phyloP scores from a whole-genome alignment of 225 moss, liverwort and hornwort species.

The Takakia lepidozioides region DNA sequence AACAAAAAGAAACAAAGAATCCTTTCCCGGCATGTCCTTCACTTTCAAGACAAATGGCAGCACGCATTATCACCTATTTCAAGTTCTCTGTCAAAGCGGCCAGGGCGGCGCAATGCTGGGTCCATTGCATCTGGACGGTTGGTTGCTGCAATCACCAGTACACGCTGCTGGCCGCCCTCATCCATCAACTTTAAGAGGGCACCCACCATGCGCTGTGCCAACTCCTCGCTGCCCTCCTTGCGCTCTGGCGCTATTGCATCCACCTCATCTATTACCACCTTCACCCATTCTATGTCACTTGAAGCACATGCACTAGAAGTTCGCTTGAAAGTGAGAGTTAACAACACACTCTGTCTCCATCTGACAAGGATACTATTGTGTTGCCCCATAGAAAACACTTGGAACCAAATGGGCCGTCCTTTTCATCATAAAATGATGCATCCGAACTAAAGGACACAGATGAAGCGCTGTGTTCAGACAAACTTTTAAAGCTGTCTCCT shows the following conservation, averaged over 20 bases:
- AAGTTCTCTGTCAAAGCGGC: constrained; percentile 86
- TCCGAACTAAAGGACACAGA: too few relatives aligned
- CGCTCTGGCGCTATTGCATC: constrained; percentile 91
- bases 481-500: too few relatives aligned
- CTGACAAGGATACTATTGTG: too few relatives aligned
- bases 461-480: too few relatives aligned
- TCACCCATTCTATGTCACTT: constrained; percentile 9
- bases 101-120: constrained; percentile 90
- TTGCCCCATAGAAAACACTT: too few relatives aligned
- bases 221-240: constrained; percentile 79
- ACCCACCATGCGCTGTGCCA: constrained; percentile 85
- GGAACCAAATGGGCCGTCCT: too few relatives aligned
- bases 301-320: too few relatives aligned
- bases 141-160: constrained; percentile 82
- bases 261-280: constrained; percentile 97
- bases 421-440: too few relatives aligned
- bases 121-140: constrained; percentile 92
- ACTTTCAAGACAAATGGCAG: not conserved
- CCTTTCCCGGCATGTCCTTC: too few relatives aligned
- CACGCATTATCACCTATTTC: constrained; percentile 60
- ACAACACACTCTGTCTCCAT: too few relatives aligned
- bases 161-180: constrained; percentile 63
- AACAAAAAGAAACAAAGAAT: too few relatives aligned
- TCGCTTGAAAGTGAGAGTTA: too few relatives aligned
- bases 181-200: constrained; percentile 83